These are phyloP conservation scores for Fragaria ananassa DNA, from an alignment of 306 rosid species.

Conservation along the genomic window DNA sequence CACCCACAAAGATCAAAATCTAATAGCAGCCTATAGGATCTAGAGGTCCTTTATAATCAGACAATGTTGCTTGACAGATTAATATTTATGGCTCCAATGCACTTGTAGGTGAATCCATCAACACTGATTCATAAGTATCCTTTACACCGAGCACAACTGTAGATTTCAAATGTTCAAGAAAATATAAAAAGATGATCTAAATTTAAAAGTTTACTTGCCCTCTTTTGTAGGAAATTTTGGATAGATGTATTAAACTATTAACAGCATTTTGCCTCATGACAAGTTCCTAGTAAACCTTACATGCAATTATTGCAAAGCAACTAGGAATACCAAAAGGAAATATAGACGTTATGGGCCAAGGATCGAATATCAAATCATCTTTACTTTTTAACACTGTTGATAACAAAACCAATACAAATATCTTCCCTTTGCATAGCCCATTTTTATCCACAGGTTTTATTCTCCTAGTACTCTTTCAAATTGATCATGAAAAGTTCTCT, in stretches of 20 bases:
- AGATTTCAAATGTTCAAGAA: neutral
- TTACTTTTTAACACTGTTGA: neutral
- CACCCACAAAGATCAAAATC: neutral
- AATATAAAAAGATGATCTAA: neutral
- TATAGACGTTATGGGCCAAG: neutral
- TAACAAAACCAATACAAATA: neutral
- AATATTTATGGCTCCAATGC: neutral
- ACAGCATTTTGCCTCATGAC: neutral
- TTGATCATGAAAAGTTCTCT: neutral
- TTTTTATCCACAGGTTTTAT: neutral
- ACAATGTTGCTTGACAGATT: neutral
- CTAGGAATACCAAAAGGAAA: neutral
- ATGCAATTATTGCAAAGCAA: neutral
- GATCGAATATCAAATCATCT: neutral
- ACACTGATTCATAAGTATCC: neutral
- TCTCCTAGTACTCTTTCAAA: neutral
- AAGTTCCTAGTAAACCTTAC: neutral
- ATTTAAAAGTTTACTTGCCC: neutral
- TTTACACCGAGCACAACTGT: neutral
- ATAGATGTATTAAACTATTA: neutral
- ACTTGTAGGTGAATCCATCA: neutral
- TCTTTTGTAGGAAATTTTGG: neutral
- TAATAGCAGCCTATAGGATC: neutral
- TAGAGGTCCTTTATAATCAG: neutral
- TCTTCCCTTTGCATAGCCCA: neutral